Evolutionary conservation across 192 early-diverging fungal species (phyloP).

Genomic region (Gorgonomyces haynaldii): DNA sequence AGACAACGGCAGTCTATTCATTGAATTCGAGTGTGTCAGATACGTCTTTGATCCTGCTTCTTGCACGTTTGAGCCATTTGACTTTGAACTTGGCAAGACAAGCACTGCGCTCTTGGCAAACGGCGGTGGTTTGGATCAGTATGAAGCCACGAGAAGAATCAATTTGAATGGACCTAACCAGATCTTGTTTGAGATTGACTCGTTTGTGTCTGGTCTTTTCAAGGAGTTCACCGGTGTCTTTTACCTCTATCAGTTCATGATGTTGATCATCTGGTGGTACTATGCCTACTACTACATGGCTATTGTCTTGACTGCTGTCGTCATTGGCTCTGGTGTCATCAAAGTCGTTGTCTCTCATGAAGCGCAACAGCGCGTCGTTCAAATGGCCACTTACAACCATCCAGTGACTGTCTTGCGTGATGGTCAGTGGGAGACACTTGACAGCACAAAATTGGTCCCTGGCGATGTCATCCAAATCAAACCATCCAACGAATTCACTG

Average conservation of each 20-base stretch:
- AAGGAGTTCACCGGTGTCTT: slow-evolving; percentile 40
- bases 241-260: slow-evolving; percentile 35
- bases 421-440: slow-evolving; percentile 36
- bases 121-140: slow-evolving; percentile 28
- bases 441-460: slow-evolving; percentile 48
- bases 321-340: slow-evolving; percentile 23
- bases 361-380: slow-evolving; percentile 26
- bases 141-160: slow-evolving; percentile 37
- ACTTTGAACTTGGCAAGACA: slow-evolving; percentile 42
- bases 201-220: slow-evolving; percentile 35
- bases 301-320: slow-evolving; percentile 26
- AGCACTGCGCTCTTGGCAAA: slow-evolving; percentile 15
- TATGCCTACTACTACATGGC: slow-evolving; percentile 41
- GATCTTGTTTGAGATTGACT: slow-evolving; percentile 53
- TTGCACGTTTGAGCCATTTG: slow-evolving; percentile 45
- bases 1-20: slow-evolving; percentile 39
- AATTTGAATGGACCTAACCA: slow-evolving; percentile 60
- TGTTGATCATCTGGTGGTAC: slow-evolving; percentile 29
- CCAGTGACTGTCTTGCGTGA: slow-evolving; percentile 40
- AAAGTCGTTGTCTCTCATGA: slow-evolving; percentile 23
- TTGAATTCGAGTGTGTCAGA: slow-evolving; percentile 62
- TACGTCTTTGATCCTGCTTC: slow-evolving; percentile 50
- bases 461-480: slow-evolving; percentile 57
- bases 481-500: slow-evolving; percentile 21
- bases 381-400: slow-evolving; percentile 35